Percentiles rank a stretch among this genome's conserved stretches.
Conservation (phyloP, 129 eudicot genomes). For the Ambrosia artemisiifolia region DNA sequence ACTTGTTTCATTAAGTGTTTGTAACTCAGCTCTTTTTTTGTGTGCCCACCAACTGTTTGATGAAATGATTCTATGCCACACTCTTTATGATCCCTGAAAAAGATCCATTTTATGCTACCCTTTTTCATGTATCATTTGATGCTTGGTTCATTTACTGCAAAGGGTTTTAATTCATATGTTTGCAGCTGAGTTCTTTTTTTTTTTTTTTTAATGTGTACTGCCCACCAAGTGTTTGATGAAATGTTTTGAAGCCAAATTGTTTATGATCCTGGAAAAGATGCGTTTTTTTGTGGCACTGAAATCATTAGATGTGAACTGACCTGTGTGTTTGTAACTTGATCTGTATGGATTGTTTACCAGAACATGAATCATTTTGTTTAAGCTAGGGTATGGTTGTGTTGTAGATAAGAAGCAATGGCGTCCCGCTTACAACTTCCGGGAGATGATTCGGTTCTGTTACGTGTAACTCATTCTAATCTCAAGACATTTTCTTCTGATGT, state of each 20-base stretch:
- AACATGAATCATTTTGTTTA: not conserved
- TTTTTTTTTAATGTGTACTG: constrained; percentile 5
- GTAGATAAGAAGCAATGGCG: constrained; percentile 47
- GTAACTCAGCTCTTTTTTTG: too few species aligned
- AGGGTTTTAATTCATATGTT: not conserved
- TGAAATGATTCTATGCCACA: constrained; percentile 10
- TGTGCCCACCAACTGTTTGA: constrained; percentile 21
- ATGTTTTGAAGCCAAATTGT: not conserved
- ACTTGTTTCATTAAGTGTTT: too few species aligned
- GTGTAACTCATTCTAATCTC: constrained; percentile 78
- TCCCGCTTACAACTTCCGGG: constrained; percentile 61
- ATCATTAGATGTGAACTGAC: not conserved
- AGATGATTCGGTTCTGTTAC: constrained; percentile 71
- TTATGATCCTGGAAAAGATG: not conserved
- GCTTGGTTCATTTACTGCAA: not conserved
- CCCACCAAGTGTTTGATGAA: constrained; percentile 30
- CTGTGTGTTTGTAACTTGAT: constrained; percentile 10
- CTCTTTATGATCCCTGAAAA: not conserved
- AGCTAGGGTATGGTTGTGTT: constrained; percentile 12
- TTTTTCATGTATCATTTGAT: constrained; percentile 2
- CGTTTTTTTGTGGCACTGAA: not conserved
- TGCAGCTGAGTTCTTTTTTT: not conserved
- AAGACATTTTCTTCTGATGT: constrained; percentile 70
- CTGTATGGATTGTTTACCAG: not conserved
- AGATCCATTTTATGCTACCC: not conserved